phyloP scores from a whole-genome alignment of 2,329 filamentous ascomycete genomes.

The Fusarium musae region DNA sequence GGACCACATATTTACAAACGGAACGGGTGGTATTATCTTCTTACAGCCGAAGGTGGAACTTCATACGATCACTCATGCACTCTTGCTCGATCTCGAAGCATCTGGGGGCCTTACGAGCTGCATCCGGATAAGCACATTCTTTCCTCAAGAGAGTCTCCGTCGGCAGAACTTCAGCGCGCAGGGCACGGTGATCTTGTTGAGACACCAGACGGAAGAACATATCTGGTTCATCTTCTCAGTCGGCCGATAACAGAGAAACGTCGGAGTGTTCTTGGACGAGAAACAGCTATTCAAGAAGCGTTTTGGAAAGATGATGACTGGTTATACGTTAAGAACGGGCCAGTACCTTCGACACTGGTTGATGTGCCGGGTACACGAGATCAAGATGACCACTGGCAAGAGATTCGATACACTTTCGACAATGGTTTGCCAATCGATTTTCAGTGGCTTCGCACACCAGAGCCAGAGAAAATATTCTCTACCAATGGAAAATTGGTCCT shows the following conservation, averaged over 20 bases:
- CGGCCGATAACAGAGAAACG: constrained; percentile 62
- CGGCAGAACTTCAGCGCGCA: constrained; percentile 61
- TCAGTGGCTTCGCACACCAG: constrained; percentile 67
- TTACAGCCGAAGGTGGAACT: constrained; percentile 69
- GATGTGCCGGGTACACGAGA: constrained; percentile 59
- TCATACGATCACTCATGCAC: constrained; percentile 70
- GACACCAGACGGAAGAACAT: constrained; percentile 61
- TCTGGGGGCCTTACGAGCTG: constrained; percentile 70
- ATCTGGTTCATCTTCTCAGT: constrained; percentile 63
- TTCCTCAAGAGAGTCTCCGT: constrained; percentile 60
- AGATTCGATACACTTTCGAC: constrained; percentile 59
- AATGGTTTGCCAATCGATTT: constrained; percentile 60
- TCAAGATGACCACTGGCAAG: constrained; percentile 60
- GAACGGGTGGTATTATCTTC: constrained; percentile 67
- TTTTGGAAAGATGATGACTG: constrained; percentile 67
- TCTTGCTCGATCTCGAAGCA: constrained; percentile 61
- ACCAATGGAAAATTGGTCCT: constrained; percentile 55
- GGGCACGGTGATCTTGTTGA: constrained; percentile 66
- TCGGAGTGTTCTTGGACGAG: constrained; percentile 64
- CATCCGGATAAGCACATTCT: constrained; percentile 68
- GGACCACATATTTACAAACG: constrained; percentile 68
- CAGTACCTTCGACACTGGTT: constrained; percentile 62
- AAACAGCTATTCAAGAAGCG: constrained; percentile 67
- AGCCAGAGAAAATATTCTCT: constrained; percentile 62
- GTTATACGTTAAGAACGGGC: constrained; percentile 69